Evolutionary conservation across 2,329 filamentous ascomycete species (phyloP), one percentile per base, ranked within the genome.

Genomic region (Magnaporthales sp.): DNA sequence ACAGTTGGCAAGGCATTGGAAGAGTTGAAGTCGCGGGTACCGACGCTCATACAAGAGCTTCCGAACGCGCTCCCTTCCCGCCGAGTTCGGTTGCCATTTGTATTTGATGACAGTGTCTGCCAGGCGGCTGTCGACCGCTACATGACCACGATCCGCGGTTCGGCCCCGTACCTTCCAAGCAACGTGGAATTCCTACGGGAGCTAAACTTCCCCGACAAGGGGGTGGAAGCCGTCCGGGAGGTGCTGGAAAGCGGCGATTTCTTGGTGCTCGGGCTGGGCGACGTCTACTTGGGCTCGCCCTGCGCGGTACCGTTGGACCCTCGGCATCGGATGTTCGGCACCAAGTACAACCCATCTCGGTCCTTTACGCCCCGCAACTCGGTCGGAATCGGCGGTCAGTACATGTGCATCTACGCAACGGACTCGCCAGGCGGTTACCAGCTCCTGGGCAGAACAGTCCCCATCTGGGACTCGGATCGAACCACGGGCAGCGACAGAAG

Each of bases 111-210:
- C 67, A 70, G 69, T 19, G 73, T 75, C n/a, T 75, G 74, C 67
- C 72, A 79, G 24, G 80, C 84, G 38, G 86, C 86, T 0, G 81
- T 87, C 0, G 76, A 84, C 62, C 80, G 87, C 3, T 90, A 90
- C 73, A 83, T 83, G 72, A 83, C 84, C 27, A 89, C 86, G 0
- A 86, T 88, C 68, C 80, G 87, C 7, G 80, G 83, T 1, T 81
- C 86, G 63, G 87, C 87, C 0, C 81, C 84, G 0, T 90, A 87
- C 71, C 78, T 89, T 0, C 87, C 87, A 0, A 84, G 86, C 69
- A 89, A 89, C 66, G 78, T 88, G 56, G 79, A 83, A 0, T 90
- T 89, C 67, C 68, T 80, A 2, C 72, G 70, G 11, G 24, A 70
- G 60, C 69, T 78, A 11, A 79, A 79, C 67, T 75, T 73, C 0